These are phyloP conservation scores for Starmera dryadoides DNA, from an alignment of 805 yeast genomes.

Conservation along the genomic window DNA sequence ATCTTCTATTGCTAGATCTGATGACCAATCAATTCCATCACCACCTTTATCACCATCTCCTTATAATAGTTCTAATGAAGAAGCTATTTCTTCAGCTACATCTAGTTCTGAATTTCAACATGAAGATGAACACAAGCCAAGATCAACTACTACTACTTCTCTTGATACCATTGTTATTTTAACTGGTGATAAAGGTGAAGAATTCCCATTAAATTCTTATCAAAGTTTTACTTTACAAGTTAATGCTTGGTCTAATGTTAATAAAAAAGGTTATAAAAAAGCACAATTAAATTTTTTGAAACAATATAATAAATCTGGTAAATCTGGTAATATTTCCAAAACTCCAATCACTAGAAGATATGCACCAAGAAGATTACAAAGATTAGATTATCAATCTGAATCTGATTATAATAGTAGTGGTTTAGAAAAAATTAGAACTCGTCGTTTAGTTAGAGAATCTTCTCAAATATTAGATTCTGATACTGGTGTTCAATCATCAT, in stretches of 20 bases:
- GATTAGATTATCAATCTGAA: slow-evolving; percentile 24
- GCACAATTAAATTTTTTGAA: slow-evolving; percentile 45
- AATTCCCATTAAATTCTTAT: slow-evolving; percentile 43
- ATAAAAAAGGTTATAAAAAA: slow-evolving; percentile 35
- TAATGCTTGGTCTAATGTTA: slow-evolving; percentile 42
- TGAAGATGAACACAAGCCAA: slow-evolving; percentile 4
- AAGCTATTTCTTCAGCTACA: slow-evolving; percentile 14
- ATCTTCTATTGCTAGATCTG: slow-evolving; percentile 14
- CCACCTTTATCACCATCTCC: slow-evolving; percentile 40
- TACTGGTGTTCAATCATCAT: slow-evolving; percentile 17
- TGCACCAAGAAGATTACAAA: slow-evolving; percentile 16
- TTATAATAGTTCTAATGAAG: too few species aligned
- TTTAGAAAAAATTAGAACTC: slow-evolving; percentile 49
- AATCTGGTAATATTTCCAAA: slow-evolving; percentile 13
- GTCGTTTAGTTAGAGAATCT: slow-evolving; percentile 42
- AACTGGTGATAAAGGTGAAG: slow-evolving; percentile 10
- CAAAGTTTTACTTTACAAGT: slow-evolving; percentile 39
- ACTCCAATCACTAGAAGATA: slow-evolving; percentile 11
- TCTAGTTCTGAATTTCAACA: slow-evolving; percentile 12
- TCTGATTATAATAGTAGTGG: slow-evolving; percentile 22
- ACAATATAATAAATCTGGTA: slow-evolving; percentile 33
- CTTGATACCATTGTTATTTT: slow-evolving; percentile 13
- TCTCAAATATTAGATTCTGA: slow-evolving; percentile 24
- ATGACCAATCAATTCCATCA: slow-evolving; percentile 30
- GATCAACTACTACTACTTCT: background rate